Evolutionary conservation across 2,329 filamentous ascomycete genomes (phyloP).

Genomic region (Purpureocillium lavendulum): DNA sequence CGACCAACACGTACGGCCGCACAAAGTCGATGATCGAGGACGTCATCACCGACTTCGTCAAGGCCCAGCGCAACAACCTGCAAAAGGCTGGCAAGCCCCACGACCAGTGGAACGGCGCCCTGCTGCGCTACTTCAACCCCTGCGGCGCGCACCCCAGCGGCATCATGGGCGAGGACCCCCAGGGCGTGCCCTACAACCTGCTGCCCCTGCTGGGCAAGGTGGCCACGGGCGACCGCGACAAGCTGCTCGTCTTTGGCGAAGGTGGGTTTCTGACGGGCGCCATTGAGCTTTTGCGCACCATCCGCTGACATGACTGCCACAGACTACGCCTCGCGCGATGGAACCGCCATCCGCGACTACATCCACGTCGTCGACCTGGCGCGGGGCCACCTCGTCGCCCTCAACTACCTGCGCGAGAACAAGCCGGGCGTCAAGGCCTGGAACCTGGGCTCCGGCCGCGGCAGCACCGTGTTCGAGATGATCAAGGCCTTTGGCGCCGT

Average conservation of each 20-base stretch:
- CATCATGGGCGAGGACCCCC: constrained; percentile 96
- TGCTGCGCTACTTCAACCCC: constrained; percentile 97
- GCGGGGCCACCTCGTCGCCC: constrained; percentile 75
- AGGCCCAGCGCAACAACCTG: constrained; percentile 74
- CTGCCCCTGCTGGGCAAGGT: constrained; percentile 92
- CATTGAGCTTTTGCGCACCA: too few species aligned
- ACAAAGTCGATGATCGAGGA: constrained; percentile 90
- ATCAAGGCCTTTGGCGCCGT: constrained; percentile 86
- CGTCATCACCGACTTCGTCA: constrained; percentile 85
- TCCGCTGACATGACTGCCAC: constrained; percentile 14
- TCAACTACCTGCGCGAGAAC: constrained; percentile 79
- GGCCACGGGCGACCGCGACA: constrained; percentile 88
- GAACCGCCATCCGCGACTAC: constrained; percentile 94
- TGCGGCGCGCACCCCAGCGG: constrained; percentile 90
- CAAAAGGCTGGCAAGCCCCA: constrained; percentile 70
- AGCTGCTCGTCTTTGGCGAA: constrained; percentile 89
- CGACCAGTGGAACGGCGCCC: constrained; percentile 84
- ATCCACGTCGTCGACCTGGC: constrained; percentile 93
- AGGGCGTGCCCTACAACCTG: constrained; percentile 92
- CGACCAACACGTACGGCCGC: constrained; percentile 95
- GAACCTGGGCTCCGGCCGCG: constrained; percentile 92
- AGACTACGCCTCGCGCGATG: constrained; percentile 89
- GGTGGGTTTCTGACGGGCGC: constrained; percentile 47
- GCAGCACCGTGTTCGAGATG: constrained; percentile 95
- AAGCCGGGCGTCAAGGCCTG: constrained; percentile 88